A percentile compares a stretch with the other conserved stretches of the same genome.
phyloP scores from a whole-genome alignment of 306 rosid species.

The Vachellia collinsii region DNA sequence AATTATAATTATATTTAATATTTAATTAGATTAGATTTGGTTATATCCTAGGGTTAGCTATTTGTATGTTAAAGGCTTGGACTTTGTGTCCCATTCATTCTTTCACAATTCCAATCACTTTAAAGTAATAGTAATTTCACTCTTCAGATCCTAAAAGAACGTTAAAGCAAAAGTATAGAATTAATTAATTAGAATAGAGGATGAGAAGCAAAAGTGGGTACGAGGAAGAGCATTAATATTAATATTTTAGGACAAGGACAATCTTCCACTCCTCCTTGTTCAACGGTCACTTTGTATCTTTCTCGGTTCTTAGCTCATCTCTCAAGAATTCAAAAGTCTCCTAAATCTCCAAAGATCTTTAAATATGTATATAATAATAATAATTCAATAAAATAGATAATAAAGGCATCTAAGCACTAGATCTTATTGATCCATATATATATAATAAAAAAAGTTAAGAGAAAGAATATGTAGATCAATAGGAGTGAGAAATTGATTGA shows the following conservation, averaged over 20 bases:
- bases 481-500: background rate
- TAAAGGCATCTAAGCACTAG: background rate
- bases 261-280: slow-evolving; percentile 50
- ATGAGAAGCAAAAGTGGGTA: background rate
- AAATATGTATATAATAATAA: background rate
- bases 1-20: no score
- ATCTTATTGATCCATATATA: background rate
- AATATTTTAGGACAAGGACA: background rate
- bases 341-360: background rate
- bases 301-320: background rate
- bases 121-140: background rate
- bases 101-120: background rate
- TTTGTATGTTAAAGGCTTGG: background rate
- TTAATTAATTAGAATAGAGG: background rate
- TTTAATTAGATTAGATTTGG: no score
- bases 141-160: background rate
- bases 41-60: no score
- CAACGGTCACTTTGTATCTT: slow-evolving; percentile 14
- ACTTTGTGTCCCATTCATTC: background rate
- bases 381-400: background rate
- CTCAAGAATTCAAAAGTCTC: background rate
- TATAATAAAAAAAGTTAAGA: background rate
- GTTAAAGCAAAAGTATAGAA: background rate
- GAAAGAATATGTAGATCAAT: background rate
- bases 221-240: slow-evolving; percentile 14